These are phyloP conservation scores for Jacaranda copaia DNA, from an alignment of 257 asterid genomes.

Conservation along the genomic window DNA sequence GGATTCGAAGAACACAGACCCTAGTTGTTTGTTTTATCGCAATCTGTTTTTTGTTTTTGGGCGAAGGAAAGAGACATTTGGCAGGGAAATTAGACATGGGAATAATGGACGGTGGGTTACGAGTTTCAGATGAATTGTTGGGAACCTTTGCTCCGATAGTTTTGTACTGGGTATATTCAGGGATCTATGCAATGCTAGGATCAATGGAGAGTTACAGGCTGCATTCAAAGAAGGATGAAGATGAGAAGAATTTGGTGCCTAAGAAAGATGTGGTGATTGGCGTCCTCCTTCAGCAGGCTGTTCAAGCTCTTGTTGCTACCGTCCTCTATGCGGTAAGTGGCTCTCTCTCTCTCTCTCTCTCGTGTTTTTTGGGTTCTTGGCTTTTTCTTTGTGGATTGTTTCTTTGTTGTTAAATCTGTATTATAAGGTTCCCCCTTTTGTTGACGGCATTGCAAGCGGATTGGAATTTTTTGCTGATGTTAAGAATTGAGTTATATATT, in stretches of 20 bases:
- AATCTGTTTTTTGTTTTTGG: background rate
- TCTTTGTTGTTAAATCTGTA: background rate
- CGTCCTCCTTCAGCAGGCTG: conserved; percentile 76
- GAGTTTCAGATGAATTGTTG: conserved; percentile 71
- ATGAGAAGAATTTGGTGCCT: conserved; percentile 74
- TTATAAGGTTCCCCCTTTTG: background rate
- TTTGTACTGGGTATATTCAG: conserved; percentile 77
- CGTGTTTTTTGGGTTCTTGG: background rate
- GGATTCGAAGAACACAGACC: conserved; percentile 35
- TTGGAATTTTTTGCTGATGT: background rate
- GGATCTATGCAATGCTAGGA: conserved; percentile 61
- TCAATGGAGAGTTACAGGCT: conserved; percentile 65
- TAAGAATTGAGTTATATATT: background rate
- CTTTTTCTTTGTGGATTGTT: background rate
- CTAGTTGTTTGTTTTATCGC: conserved; percentile 14
- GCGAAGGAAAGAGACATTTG: background rate
- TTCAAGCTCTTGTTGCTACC: conserved; percentile 76
- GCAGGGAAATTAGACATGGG: conserved; percentile 32
- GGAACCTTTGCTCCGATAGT: conserved; percentile 70
- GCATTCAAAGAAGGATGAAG: conserved; percentile 71
- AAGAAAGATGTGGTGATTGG: conserved; percentile 71
- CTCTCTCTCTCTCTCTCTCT: background rate
- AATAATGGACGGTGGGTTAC: conserved; percentile 33
- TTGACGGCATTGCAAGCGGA: background rate
- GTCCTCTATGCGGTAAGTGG: conserved; percentile 65